These are phyloP conservation scores for Ophiocordyceps robertsii DNA, from an alignment of 2,329 filamentous ascomycete species.

Conservation along the genomic window DNA sequence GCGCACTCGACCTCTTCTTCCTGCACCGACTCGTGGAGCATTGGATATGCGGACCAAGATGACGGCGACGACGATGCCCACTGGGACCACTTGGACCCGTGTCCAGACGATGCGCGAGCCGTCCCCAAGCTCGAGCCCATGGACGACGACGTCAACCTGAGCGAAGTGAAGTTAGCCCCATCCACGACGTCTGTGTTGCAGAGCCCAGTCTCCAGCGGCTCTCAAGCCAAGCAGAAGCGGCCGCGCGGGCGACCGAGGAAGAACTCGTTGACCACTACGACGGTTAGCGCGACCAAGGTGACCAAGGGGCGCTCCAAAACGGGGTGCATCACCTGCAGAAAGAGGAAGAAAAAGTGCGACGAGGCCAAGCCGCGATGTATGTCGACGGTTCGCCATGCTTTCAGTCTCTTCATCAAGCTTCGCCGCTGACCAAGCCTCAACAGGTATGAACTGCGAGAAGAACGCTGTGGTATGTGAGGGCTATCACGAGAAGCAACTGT, in stretches of 20 bases:
- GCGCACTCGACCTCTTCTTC: slow-evolving; percentile 33
- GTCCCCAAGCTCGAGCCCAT: slow-evolving; percentile 43
- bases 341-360: slow-evolving; percentile 61
- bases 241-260: slow-evolving; percentile 69
- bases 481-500: slow-evolving; percentile 74
- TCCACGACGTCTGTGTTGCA: slow-evolving; percentile 6
- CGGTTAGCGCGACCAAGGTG: slow-evolving; percentile 47
- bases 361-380: slow-evolving; percentile 53
- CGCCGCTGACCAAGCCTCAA: not conserved
- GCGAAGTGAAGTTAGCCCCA: slow-evolving; percentile 33
- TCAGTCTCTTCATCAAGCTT: not conserved
- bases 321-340: slow-evolving; percentile 54
- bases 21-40: slow-evolving; percentile 30
- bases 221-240: slow-evolving; percentile 39
- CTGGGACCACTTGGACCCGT: slow-evolving; percentile 39
- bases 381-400: not conserved
- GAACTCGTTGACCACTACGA: slow-evolving; percentile 50
- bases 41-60: slow-evolving; percentile 23
- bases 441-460: slow-evolving; percentile 81
- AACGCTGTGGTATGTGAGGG: slow-evolving; percentile 87
- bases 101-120: slow-evolving; percentile 28
- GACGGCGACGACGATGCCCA: slow-evolving; percentile 26
- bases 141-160: slow-evolving; percentile 42
- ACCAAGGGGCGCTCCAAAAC: slow-evolving; percentile 66
- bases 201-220: slow-evolving; percentile 8